Base-by-base conservation (phyloP, 169 alveolate species). In the Plasmodium berghei region DNA sequence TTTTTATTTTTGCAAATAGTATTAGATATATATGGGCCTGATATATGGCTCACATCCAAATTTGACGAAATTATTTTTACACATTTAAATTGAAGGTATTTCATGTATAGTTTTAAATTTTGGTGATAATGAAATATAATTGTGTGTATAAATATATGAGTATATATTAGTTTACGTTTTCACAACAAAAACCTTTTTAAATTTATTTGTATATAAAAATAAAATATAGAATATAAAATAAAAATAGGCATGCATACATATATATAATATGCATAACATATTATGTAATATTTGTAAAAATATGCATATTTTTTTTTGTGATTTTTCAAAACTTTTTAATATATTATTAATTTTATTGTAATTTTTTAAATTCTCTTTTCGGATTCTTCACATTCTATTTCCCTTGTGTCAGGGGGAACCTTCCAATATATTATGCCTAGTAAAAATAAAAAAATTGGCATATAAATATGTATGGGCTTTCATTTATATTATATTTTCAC, bases 1-100 rank as follows among this genome's bases (percentile, higher is more conserved):
- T 80, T 80, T 45, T 77, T 80, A 49, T 80, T 64, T 70, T 67
- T 49, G 16, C 89, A 80, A 80, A 54, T 80, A 55, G 59, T 22
- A 45, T 80, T 66, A 20, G 89, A 80, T 22, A 66, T 80, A 52
- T 80, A 77, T 64, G 89, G 89, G 1, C 89, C 89, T 0, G 89
- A 80, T 28, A 48, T 80, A 49, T 80, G 89, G 89, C 67, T 66
- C 52, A 80, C 89, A 8, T 80, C 89, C 42, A 80, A 80, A 24
- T 80, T 80, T 40, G 77, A 80, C 14, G 89, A 80, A 34, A 64
- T 80, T 16, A 67, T 80, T 18, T 80, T 80, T 45, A 80, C 83
- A 12, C 77, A 55, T 40, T 48, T 42, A 40, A 80, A 73, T 61
- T 73, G 34, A 40, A n/a, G 24, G 1, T 22, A 14, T 6, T 20